Conservation (phyloP, 805 yeast genomes). For the Metschnikowia lunata region DNA sequence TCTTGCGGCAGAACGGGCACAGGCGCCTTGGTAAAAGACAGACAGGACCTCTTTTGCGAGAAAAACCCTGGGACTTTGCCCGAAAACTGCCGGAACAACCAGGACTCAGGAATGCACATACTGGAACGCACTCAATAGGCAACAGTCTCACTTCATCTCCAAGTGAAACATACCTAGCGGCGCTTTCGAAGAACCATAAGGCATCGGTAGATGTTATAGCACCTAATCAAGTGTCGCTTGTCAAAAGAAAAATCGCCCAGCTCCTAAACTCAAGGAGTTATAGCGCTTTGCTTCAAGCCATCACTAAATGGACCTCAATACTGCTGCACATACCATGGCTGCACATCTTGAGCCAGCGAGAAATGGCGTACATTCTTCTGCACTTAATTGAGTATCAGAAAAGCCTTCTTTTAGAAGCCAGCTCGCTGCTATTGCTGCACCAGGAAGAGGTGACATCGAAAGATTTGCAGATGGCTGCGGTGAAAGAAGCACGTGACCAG, state of each 20-base stretch:
- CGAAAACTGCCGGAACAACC: too few species aligned
- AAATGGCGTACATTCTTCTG: conserved; percentile 12
- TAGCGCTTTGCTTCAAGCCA: conserved; percentile 7
- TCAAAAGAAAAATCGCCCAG: conserved; percentile 6
- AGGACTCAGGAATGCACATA: too few species aligned
- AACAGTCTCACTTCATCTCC: too few species aligned
- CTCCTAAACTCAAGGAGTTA: conserved; percentile 8
- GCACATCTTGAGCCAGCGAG: conserved; percentile 8
- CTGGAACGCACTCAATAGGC: too few species aligned
- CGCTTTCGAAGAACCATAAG: too few species aligned
- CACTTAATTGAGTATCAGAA: conserved; percentile 12
- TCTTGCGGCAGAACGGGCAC: too few species aligned
- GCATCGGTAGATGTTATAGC: too few species aligned
- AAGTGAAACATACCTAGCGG: too few species aligned
- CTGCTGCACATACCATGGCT: conserved; percentile 9
- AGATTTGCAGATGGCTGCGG: conserved; percentile 5
- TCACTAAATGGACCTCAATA: conserved; percentile 12
- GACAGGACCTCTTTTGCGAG: too few species aligned
- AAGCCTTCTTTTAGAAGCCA: conserved; percentile 8
- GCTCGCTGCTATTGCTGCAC: conserved; percentile 3
- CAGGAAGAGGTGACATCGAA: not conserved
- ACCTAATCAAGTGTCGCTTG: not conserved
- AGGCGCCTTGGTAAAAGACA: too few species aligned
- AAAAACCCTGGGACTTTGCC: too few species aligned
- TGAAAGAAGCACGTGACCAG: conserved; percentile 12